These are phyloP conservation scores for Suhomyces tanzawaensis DNA, from an alignment of 805 yeast species.

Conservation along the genomic window DNA sequence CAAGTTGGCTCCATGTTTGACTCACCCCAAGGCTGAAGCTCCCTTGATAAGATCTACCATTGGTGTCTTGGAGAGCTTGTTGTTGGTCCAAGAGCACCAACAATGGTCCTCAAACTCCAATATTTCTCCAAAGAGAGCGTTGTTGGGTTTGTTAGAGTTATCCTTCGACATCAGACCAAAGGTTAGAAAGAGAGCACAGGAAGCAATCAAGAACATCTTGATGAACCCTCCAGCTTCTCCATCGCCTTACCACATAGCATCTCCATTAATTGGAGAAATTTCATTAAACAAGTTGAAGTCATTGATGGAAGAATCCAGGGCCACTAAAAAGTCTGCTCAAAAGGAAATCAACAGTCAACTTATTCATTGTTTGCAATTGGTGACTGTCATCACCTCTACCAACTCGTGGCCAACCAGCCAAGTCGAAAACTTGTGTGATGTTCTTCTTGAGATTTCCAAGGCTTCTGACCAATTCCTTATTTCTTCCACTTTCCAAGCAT, in stretches of 20 bases:
- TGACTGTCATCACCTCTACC: conserved; percentile 66
- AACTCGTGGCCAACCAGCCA: conserved; percentile 79
- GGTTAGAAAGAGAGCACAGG: conserved; percentile 92
- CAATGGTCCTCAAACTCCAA: conserved; percentile 64
- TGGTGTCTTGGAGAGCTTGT: conserved; percentile 78
- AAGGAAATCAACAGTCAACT: conserved; percentile 56
- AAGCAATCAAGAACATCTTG: conserved; percentile 69
- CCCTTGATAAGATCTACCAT: conserved; percentile 79
- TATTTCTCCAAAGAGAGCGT: conserved; percentile 79
- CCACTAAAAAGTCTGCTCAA: conserved; percentile 32
- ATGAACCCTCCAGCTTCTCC: conserved; percentile 74
- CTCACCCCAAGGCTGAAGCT: conserved; percentile 68
- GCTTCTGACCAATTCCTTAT: conserved; percentile 83
- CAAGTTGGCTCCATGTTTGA: conserved; percentile 76
- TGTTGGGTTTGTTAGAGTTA: conserved; percentile 72
- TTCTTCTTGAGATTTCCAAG: conserved; percentile 70
- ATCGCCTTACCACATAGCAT: conserved; percentile 72
- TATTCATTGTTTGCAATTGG: conserved; percentile 75
- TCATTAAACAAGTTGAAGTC: conserved; percentile 55
- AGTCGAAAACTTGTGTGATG: conserved; percentile 72
- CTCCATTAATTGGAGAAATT: conserved; percentile 65
- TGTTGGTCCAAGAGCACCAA: conserved; percentile 74
- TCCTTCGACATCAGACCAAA: conserved; percentile 90
- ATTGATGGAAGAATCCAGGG: conserved; percentile 36
- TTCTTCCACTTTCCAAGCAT: conserved; percentile 78